These are phyloP conservation scores for Dactylonectria macrodidyma DNA, from an alignment of 2,329 filamentous ascomycete species.

Conservation along the genomic window DNA sequence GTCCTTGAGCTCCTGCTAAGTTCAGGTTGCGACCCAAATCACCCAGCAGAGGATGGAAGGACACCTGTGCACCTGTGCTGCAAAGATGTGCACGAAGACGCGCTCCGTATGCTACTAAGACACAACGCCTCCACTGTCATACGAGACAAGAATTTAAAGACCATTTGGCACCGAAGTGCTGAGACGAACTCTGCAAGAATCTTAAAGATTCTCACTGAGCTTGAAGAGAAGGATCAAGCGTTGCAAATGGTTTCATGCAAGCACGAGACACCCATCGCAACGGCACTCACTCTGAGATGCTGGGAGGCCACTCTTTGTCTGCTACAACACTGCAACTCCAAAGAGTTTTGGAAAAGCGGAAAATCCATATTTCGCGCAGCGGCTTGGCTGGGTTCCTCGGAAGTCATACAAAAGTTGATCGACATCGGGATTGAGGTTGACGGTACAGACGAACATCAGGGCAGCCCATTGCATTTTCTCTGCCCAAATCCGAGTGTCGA, in stretches of 20 bases:
- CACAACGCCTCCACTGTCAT: background rate
- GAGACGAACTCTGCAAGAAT: accelerated
- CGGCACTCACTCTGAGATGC: background rate
- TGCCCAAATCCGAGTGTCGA: background rate
- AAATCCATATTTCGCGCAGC: background rate
- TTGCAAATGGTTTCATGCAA: background rate
- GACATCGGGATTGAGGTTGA: constrained; percentile 6
- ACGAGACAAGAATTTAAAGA: background rate
- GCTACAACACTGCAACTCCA: background rate
- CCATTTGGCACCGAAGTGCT: constrained; percentile 11
- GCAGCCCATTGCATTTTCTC: constrained; percentile 13
- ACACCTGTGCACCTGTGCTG: background rate
- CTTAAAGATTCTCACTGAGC: background rate
- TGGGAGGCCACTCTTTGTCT: background rate
- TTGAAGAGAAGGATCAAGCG: background rate
- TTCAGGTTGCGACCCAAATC: background rate
- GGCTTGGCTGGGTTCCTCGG: background rate
- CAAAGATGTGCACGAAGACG: background rate
- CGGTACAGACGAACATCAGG: background rate
- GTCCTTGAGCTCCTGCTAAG: background rate
- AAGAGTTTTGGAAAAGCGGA: background rate
- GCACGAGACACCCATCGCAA: constrained; percentile 4
- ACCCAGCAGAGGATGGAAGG: background rate
- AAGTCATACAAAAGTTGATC: background rate
- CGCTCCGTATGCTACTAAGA: constrained; percentile 2